These are phyloP conservation scores for Geotrichum histeridarum DNA, from an alignment of 1,139 yeast species.

Conservation along the genomic window DNA sequence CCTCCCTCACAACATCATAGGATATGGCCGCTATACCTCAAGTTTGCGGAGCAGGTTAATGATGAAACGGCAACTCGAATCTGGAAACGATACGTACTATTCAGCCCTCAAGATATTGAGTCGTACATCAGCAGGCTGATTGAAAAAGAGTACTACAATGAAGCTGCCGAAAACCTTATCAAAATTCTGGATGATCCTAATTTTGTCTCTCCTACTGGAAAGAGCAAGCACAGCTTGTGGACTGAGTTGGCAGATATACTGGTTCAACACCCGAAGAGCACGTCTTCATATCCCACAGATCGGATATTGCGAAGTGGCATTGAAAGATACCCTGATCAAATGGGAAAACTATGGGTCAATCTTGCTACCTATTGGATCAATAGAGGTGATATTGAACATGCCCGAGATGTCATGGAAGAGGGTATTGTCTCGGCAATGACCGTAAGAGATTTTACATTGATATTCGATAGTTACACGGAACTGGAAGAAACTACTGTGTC, in stretches of 20 bases:
- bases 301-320: slow-evolving; percentile 41
- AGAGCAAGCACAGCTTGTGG: slow-evolving; percentile 45
- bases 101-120: slow-evolving; percentile 39
- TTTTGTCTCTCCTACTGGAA: slow-evolving; percentile 37
- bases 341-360: slow-evolving; percentile 47
- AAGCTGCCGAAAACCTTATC: slow-evolving; percentile 33
- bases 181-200: slow-evolving; percentile 35
- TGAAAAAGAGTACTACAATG: slow-evolving; percentile 28
- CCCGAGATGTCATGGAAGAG: slow-evolving; percentile 47
- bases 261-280: slow-evolving; percentile 31
- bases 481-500: slow-evolving; percentile 53
- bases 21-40: slow-evolving; percentile 57
- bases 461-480: slow-evolving; percentile 62
- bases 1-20: slow-evolving; percentile 51
- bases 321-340: slow-evolving; percentile 56
- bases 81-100: slow-evolving; percentile 46
- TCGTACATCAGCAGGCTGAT: slow-evolving; percentile 30
- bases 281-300: slow-evolving; percentile 33
- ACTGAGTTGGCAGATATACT: slow-evolving; percentile 47
- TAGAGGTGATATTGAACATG: slow-evolving; percentile 39
- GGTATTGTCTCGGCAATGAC: slow-evolving; percentile 47
- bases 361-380: slow-evolving; percentile 49
- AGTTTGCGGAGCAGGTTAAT: slow-evolving; percentile 40
- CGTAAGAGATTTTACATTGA: slow-evolving; percentile 55
- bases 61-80: slow-evolving; percentile 46